A percentile compares a stretch with the other conserved stretches of the same genome.
Evolutionary conservation across 345 rosid species (phyloP).

Genomic region (Melaleuca alternifolia): DNA sequence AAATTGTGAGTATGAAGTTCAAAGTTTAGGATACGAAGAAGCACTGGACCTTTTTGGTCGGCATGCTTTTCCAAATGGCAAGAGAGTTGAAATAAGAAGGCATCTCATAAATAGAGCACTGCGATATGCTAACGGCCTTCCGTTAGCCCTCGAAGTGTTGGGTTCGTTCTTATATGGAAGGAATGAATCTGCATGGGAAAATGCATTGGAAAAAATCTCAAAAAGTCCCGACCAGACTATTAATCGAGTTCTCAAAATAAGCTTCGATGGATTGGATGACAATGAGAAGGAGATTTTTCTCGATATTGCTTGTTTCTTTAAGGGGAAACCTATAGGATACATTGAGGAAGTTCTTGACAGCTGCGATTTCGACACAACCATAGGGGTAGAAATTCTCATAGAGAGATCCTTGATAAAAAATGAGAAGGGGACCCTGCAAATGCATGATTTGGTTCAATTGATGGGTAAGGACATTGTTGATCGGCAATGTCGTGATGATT

Average conservation of each 20-base stretch:
- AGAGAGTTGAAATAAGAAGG: background rate
- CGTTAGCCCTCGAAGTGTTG: background rate
- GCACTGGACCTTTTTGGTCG: background rate
- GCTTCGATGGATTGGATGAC: background rate
- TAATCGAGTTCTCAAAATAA: background rate
- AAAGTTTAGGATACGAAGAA: background rate
- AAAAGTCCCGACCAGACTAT: background rate
- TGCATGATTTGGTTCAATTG: background rate
- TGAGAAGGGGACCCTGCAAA: background rate
- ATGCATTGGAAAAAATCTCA: background rate
- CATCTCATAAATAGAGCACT: background rate
- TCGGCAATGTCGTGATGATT: no score
- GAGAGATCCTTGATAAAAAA: background rate
- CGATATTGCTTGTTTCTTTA: background rate
- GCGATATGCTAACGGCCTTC: background rate
- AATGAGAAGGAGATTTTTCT: background rate
- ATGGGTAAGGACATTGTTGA: background rate
- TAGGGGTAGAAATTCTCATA: background rate
- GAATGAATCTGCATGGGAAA: background rate
- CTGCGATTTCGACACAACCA: background rate
- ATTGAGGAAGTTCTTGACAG: background rate
- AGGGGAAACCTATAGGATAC: background rate
- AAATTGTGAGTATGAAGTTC: background rate
- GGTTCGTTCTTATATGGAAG: background rate
- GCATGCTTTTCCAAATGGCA: background rate